Evolutionary conservation across 2,329 filamentous ascomycete species (phyloP), one percentile per base, ranked within the genome.

Genomic region (Simplicillium aogashimaense): DNA sequence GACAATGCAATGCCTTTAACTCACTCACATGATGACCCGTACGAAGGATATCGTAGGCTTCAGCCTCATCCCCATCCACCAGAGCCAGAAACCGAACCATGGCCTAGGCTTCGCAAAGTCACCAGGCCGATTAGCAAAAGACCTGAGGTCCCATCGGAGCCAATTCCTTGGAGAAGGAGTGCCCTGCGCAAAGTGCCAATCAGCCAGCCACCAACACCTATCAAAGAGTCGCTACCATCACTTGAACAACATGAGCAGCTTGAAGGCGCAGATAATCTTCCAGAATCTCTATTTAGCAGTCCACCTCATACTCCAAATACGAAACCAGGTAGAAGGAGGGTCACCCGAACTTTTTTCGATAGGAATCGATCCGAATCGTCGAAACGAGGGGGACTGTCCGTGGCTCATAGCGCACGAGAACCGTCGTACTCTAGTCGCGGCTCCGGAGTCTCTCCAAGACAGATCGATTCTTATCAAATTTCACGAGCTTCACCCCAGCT

Each of bases 51-150:
- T 13, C 37, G 41, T 20, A 17, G 34, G 4, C 20, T 43, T 30
- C 33, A 37, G n/a, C 41, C 41, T 14, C 41, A 43, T 15, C 41
- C 41, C n/a, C 41, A 40, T 6, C 20, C 20, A 25, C 20, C 20
- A 5, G 17, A 40, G 25, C 41, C 41, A 20, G 41, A 40, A 14
- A 12, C 14, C 3, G 35, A 40, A 28, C 15, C 13, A 11, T 40
- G 41, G 41, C 41, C 41, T 13, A 36, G 37, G 15, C 38, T 43
- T n/a, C 41, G 41, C 6, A 35, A 35, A 25, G 31, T 43, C 14
- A 34, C 41, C 12, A 38, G 35, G 13, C 8, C 38, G 3, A 37
- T 28, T 29, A 37, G 16, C 10, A 4, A 13, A 11, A 16, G 30
- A 34, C 33, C 25, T 29, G 30, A 35, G 11, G 16, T 11, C 2